phyloP scores from a whole-genome alignment of 2,329 filamentous ascomycete species.

The Plectosphaerella cucumerina region DNA sequence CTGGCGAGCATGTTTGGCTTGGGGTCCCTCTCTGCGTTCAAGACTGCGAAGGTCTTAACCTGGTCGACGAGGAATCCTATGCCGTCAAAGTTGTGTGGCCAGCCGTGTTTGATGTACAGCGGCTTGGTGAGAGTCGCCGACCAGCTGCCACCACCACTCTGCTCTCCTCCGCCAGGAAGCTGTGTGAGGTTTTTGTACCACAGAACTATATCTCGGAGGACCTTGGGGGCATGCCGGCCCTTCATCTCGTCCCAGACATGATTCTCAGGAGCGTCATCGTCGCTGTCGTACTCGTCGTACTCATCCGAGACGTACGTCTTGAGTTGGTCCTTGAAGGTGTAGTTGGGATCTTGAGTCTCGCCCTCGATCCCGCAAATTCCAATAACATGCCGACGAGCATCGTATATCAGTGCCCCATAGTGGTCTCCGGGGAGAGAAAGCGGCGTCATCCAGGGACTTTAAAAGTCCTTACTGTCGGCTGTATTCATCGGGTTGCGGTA shows the following conservation, averaged over 20 bases:
- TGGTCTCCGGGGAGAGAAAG: conserved; percentile 18
- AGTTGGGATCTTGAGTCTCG: conserved; percentile 4
- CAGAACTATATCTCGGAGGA: conserved; percentile 15
- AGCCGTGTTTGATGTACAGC: conserved; percentile 16
- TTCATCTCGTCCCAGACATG: conserved; percentile 4
- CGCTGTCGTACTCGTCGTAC: not conserved
- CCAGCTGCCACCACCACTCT: not conserved
- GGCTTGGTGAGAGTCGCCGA: conserved; percentile 4
- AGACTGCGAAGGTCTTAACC: not conserved
- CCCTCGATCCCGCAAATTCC: conserved; percentile 12
- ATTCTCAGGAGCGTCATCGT: not conserved
- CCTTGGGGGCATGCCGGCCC: conserved; percentile 5
- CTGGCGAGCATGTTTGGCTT: not conserved
- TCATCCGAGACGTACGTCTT: too few species aligned
- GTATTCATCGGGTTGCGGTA: too few species aligned
- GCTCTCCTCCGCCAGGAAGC: conserved; percentile 7
- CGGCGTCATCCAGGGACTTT: too few species aligned
- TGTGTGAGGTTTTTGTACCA: conserved; percentile 13
- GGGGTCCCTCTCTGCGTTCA: not conserved
- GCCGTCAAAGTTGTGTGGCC: conserved; percentile 15
- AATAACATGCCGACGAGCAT: conserved; percentile 18
- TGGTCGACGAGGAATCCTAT: conserved; percentile 14
- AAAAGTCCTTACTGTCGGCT: too few species aligned
- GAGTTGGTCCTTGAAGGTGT: not conserved
- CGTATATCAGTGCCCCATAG: conserved; percentile 19